These are phyloP conservation scores for Oligophagozyma castellii DNA, from an alignment of 1,139 yeast species.

Conservation along the genomic window DNA sequence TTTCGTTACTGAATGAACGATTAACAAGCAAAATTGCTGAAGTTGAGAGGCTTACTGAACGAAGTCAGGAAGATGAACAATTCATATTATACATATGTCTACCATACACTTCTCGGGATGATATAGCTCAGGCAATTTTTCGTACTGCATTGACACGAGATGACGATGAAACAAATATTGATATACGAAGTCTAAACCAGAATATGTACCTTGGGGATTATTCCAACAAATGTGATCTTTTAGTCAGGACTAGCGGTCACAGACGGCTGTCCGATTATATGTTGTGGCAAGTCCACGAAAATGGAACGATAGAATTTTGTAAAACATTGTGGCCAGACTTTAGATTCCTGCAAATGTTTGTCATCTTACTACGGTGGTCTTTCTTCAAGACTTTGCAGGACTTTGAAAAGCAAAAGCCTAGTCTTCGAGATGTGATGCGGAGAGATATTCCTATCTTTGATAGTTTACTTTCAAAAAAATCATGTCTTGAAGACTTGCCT, in stretches of 20 bases:
- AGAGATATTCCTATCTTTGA: conserved; percentile 1
- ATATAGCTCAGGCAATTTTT: conserved; percentile 56
- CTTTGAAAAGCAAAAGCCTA: conserved; percentile 4
- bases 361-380: conserved; percentile 42
- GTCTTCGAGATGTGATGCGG: conserved; percentile 1
- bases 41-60: conserved; percentile 49
- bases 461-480: conserved; percentile 1
- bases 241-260: conserved; percentile 81
- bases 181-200: conserved; percentile 31
- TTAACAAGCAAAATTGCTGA: conserved; percentile 43
- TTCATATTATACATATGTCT: conserved; percentile 74
- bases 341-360: conserved; percentile 34
- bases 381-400: conserved; percentile 22
- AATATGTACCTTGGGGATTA: conserved; percentile 46
- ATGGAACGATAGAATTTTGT: conserved; percentile 60
- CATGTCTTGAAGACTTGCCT: conserved; percentile 4
- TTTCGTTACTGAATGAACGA: conserved; percentile 48
- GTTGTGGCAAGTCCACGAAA: conserved; percentile 67
- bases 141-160: conserved; percentile 17
- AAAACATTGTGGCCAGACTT: conserved; percentile 84
- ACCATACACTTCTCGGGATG: conserved; percentile 92
- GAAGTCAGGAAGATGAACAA: conserved; percentile 27
- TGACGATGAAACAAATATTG: conserved; percentile 25
- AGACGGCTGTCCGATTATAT: conserved; percentile 75
- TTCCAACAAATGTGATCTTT: conserved; percentile 62